phyloP scores from a whole-genome alignment of 2,329 filamentous ascomycete species.

The Ophiostoma ips region DNA sequence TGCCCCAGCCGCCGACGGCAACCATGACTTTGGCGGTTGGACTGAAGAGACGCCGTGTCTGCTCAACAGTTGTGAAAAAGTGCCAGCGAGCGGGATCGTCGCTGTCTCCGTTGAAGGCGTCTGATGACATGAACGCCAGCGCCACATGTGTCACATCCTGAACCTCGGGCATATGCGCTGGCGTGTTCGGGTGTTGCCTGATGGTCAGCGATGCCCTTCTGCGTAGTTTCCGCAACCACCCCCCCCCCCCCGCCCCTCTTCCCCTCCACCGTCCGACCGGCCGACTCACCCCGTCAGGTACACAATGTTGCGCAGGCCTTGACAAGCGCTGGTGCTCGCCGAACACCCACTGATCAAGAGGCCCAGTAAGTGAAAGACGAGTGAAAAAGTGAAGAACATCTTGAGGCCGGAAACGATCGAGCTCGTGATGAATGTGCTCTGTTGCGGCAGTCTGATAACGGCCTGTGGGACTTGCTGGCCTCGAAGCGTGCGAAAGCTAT shows the following conservation, averaged over 20 bases:
- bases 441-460: background rate
- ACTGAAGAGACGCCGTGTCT: slow-evolving; percentile 34
- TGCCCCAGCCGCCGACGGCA: slow-evolving; percentile 64
- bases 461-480: too few species aligned
- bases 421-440: background rate
- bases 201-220: background rate
- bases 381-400: slow-evolving; percentile 1
- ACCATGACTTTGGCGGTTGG: slow-evolving; percentile 48
- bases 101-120: slow-evolving; percentile 32
- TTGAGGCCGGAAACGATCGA: background rate
- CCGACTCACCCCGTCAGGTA: slow-evolving; percentile 34
- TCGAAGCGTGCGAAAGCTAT: too few species aligned
- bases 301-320: slow-evolving; percentile 25
- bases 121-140: slow-evolving; percentile 43
- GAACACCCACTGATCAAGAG: background rate
- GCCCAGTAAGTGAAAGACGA: background rate
- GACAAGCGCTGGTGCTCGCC: background rate
- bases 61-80: slow-evolving; percentile 37
- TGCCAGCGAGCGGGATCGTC: slow-evolving; percentile 27
- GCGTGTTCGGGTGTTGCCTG: slow-evolving; percentile 35
- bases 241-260: too few species aligned
- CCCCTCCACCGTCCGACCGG: slow-evolving; percentile 17
- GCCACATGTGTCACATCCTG: slow-evolving; percentile 40
- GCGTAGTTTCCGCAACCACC: too few species aligned
- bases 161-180: slow-evolving; percentile 21